Percentiles rank a stretch among this genome's conserved stretches.
These are phyloP conservation scores for Phytophthora ramorum DNA, from an alignment of 352 stramenopile species.

Conservation along the genomic window DNA sequence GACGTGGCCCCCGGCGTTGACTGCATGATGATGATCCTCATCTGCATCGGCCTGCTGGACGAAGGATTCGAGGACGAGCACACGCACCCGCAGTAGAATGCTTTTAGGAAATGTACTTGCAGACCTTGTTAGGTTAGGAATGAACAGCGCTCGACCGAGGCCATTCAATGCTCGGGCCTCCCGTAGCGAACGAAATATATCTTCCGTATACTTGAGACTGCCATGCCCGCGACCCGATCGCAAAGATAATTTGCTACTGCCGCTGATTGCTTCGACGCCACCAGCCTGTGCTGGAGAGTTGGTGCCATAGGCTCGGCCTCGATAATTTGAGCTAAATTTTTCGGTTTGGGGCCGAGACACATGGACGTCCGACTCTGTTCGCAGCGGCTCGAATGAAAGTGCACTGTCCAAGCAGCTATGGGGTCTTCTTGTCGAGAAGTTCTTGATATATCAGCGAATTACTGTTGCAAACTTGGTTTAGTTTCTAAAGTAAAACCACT, in stretches of 20 bases:
- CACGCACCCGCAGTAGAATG: slow-evolving; percentile 16
- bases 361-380: too few species aligned
- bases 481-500: too few species aligned
- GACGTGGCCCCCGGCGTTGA: slow-evolving; percentile 45
- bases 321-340: too few species aligned
- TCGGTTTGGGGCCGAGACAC: too few species aligned
- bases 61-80: slow-evolving; percentile 39
- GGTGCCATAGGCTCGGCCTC: too few species aligned
- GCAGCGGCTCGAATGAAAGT: too few species aligned
- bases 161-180: too few species aligned
- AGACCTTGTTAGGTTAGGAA: not conserved
- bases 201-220: slow-evolving; percentile 9
- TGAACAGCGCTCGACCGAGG: not conserved
- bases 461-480: too few species aligned
- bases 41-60: slow-evolving; percentile 47
- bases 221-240: slow-evolving; percentile 2
- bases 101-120: too few species aligned
- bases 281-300: not conserved
- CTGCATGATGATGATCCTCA: slow-evolving; percentile 51
- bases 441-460: too few species aligned
- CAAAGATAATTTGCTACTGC: slow-evolving; percentile 15
- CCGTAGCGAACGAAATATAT: slow-evolving; percentile 13
- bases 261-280: not conserved
- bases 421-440: too few species aligned
- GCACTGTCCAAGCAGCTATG: too few species aligned